phyloP scores from a whole-genome alignment of 768 basidiomycete genomes.

The Chlorophyllum brunneum region DNA sequence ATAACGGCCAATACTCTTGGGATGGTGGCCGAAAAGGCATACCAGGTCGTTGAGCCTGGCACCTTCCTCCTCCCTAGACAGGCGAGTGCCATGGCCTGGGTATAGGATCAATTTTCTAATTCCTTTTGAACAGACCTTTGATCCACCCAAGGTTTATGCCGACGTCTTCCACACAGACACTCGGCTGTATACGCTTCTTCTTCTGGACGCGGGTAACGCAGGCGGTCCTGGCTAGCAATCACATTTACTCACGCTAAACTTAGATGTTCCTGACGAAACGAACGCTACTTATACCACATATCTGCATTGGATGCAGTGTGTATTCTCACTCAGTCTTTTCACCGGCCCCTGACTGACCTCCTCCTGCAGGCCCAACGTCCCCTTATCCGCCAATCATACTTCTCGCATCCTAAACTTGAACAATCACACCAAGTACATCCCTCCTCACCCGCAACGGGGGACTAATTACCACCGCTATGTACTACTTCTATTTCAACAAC shows the following conservation, averaged over 20 bases:
- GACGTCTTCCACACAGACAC: constrained; percentile 82
- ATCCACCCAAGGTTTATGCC: constrained; percentile 61
- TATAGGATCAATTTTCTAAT: background rate
- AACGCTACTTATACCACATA: constrained; percentile 64
- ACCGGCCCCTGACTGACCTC: constrained; percentile 13
- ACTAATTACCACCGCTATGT: constrained; percentile 91
- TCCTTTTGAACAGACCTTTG: constrained; percentile 45
- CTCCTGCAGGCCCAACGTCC: constrained; percentile 70
- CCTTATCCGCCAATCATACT: constrained; percentile 58
- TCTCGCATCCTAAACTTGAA: constrained; percentile 38
- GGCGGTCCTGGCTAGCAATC: background rate
- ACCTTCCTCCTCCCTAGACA: constrained; percentile 62
- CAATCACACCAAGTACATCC: constrained; percentile 72
- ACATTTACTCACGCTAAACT: constrained; percentile 3
- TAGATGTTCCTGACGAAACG: constrained; percentile 80
- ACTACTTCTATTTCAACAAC: constrained; percentile 71
- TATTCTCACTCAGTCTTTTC: constrained; percentile 13
- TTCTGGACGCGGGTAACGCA: constrained; percentile 77
- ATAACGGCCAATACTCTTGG: constrained; percentile 42
- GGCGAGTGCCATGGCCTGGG: constrained; percentile 33
- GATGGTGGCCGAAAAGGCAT: constrained; percentile 30
- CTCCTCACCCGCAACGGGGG: constrained; percentile 89
- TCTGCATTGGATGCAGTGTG: constrained; percentile 86
- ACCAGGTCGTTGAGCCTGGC: constrained; percentile 64
- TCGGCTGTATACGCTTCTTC: constrained; percentile 80